Conservation (phyloP, 179 eudicot species). For the Actinidia arguta region DNA sequence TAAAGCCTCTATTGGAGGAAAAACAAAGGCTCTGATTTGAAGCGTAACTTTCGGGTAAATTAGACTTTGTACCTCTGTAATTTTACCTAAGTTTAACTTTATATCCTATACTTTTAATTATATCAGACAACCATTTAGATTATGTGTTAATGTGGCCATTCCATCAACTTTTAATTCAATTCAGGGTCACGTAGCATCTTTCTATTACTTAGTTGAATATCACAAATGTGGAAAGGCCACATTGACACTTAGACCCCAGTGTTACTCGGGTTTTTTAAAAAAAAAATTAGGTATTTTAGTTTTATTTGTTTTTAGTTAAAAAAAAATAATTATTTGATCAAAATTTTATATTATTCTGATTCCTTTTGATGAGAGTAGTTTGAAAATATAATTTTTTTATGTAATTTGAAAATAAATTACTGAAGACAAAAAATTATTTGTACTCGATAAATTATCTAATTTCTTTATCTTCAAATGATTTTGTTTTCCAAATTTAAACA, state of each 20-base stretch:
- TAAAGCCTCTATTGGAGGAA: constrained; percentile 14
- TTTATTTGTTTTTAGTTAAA: too few species aligned
- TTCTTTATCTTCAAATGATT: too few species aligned
- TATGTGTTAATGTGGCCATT: neutral
- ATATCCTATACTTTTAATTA: neutral
- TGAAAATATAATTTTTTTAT: too few species aligned
- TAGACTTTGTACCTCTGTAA: neutral
- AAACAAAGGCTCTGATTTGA: constrained; percentile 15
- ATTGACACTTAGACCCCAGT: neutral
- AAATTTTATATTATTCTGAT: too few species aligned
- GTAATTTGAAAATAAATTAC: too few species aligned
- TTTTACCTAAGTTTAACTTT: neutral
- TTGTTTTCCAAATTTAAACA: too few species aligned
- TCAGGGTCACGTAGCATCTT: neutral
- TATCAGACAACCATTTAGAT: neutral
- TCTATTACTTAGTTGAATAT: neutral
- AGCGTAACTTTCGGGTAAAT: constrained; percentile 17
- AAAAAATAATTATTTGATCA: too few species aligned
- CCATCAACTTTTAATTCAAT: neutral
- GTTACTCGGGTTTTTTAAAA: too few species aligned
- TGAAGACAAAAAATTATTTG: too few species aligned
- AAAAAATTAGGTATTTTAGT: too few species aligned
- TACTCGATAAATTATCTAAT: too few species aligned
- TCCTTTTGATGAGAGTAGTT: too few species aligned
- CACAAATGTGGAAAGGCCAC: neutral